A percentile compares a stretch with the other conserved stretches of the same genome.
Evolutionary conservation across 495 filamentous ascomycete genomes (phyloP).

Genomic region (Rusavskia elegans): DNA sequence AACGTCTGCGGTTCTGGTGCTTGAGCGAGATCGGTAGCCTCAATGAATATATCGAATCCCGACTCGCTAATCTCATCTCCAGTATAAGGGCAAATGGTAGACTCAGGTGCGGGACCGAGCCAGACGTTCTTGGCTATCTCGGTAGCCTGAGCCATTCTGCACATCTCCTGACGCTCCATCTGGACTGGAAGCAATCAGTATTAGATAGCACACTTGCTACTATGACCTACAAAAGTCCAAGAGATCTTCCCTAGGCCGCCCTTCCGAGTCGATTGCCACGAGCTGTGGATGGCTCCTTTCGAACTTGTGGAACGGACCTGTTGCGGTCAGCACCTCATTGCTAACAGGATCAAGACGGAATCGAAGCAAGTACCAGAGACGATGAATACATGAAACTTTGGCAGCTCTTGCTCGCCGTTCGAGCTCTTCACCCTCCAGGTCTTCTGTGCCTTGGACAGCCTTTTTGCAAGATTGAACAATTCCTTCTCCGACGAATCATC

Average conservation of each 20-base stretch:
- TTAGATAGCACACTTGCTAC: background rate
- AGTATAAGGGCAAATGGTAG: constrained; percentile 17
- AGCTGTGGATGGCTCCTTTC: constrained; percentile 54
- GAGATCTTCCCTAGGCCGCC: constrained; percentile 58
- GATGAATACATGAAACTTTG: constrained; percentile 74
- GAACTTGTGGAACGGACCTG: constrained; percentile 53
- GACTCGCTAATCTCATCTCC: constrained; percentile 16
- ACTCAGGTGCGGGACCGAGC: constrained; percentile 77
- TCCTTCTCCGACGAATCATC: constrained; percentile 35
- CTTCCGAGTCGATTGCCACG: constrained; percentile 58
- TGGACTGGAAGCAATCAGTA: constrained; percentile 30
- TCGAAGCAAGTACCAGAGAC: constrained; percentile 35
- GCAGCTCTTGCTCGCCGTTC: constrained; percentile 33
- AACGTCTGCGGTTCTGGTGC: constrained; percentile 39
- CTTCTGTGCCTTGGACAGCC: constrained; percentile 59
- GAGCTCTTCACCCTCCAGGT: constrained; percentile 52
- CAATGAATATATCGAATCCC: constrained; percentile 58
- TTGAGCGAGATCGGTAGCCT: constrained; percentile 68
- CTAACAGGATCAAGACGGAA: no score
- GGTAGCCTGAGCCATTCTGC: constrained; percentile 72
- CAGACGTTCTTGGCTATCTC: constrained; percentile 82
- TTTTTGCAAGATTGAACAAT: constrained; percentile 49
- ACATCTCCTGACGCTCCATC: constrained; percentile 85
- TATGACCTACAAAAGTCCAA: constrained; percentile 62
- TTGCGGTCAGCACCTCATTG: background rate